Evolutionary conservation across 345 rosid species (phyloP).

Genomic region (Brassica carinata): DNA sequence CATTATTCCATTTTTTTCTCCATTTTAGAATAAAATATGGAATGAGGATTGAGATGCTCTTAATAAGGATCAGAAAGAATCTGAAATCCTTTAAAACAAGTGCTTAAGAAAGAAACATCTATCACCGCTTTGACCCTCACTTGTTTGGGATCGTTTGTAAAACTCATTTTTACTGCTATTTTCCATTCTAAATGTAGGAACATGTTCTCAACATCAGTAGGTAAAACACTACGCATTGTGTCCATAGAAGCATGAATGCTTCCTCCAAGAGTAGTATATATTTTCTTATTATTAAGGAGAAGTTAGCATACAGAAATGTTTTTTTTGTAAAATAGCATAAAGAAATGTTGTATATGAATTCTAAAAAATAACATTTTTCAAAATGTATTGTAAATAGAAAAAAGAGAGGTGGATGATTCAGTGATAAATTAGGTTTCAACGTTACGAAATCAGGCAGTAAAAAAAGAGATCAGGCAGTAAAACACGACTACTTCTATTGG

Average conservation of each 20-base stretch:
- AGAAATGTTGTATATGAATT: background rate
- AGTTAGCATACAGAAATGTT: background rate
- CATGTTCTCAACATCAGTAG: background rate
- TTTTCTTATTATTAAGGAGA: background rate
- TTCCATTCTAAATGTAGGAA: background rate
- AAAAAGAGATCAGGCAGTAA: slow-evolving; percentile 20
- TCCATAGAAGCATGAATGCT: background rate
- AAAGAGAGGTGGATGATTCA: background rate
- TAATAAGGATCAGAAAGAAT: background rate
- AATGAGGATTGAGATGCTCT: too few relatives aligned
- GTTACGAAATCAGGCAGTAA: slow-evolving; percentile 25
- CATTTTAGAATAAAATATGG: too few relatives aligned
- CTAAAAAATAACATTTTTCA: background rate
- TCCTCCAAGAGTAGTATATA: background rate
- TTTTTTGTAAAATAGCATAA: too few relatives aligned
- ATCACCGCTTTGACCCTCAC: background rate
- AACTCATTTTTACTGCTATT: background rate
- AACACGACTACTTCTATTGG: slow-evolving; percentile 20
- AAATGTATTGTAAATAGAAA: background rate
- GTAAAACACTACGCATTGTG: background rate
- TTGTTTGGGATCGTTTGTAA: background rate
- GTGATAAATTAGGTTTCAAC: slow-evolving; percentile 10
- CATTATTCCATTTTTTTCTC: too few relatives aligned
- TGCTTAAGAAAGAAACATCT: background rate
- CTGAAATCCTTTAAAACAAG: background rate